Conservation (phyloP, 2,329 filamentous ascomycete genomes). For the Ceratocystis alfenasii region DNA sequence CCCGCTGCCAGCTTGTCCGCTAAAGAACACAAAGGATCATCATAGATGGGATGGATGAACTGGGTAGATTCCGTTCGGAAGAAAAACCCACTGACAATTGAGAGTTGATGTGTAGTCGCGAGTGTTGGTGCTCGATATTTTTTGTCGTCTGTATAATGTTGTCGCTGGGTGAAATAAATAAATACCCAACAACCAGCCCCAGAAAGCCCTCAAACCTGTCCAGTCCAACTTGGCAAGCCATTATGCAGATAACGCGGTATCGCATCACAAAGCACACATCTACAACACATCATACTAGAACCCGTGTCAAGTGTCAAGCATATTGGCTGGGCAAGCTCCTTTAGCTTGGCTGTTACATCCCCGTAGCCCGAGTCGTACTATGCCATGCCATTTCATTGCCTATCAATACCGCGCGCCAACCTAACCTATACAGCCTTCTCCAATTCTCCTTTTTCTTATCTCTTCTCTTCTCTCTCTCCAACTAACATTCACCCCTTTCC, state of each 20-base stretch:
- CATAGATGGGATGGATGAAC: slow-evolving; percentile 2
- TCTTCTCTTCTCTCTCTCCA: not conserved
- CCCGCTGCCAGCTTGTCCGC: not conserved
- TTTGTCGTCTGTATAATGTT: no score
- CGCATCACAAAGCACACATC: not conserved
- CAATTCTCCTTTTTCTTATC: not conserved
- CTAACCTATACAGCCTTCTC: no score
- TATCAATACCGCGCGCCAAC: not conserved
- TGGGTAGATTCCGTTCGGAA: not conserved
- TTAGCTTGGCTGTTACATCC: not conserved
- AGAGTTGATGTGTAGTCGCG: not conserved
- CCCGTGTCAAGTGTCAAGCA: not conserved
- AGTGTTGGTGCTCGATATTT: no score
- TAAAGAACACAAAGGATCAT: not conserved
- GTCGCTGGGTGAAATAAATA: not conserved
- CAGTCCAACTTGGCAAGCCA: not conserved
- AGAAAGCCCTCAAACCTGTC: no score
- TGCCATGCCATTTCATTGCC: no score
- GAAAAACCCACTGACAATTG: not conserved
- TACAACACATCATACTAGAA: not conserved
- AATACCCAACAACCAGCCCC: no score
- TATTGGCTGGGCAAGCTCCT: not conserved
- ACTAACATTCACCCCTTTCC: not conserved
- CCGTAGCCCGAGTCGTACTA: not conserved
- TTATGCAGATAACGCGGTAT: not conserved